phyloP scores from a whole-genome alignment of 306 rosid species.

The Prunus mira region DNA sequence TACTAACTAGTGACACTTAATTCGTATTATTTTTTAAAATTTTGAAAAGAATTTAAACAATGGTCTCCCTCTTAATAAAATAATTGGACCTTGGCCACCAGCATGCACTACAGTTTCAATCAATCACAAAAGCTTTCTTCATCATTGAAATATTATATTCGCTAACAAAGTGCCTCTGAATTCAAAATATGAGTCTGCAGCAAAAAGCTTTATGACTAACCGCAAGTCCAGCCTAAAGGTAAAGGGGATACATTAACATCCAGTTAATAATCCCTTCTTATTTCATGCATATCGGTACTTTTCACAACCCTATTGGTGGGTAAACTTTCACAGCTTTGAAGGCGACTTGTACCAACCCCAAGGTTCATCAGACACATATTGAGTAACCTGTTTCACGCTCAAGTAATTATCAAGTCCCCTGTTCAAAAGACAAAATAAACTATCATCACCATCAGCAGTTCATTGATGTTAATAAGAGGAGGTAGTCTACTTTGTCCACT shows the following conservation, averaged over 20 bases:
- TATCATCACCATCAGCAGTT: slow-evolving; percentile 12
- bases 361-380: slow-evolving; percentile 67
- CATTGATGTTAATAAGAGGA: background rate
- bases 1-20: too few relatives aligned
- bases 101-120: background rate
- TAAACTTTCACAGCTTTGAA: slow-evolving; percentile 58
- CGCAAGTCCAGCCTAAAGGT: background rate
- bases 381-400: slow-evolving; percentile 94
- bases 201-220: background rate
- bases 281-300: slow-evolving; percentile 2
- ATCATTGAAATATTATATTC: too few relatives aligned
- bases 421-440: slow-evolving; percentile 22
- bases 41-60: background rate
- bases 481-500: too few relatives aligned
- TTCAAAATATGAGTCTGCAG: background rate
- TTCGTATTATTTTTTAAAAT: background rate
- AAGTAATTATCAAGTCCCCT: slow-evolving; percentile 94
- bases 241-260: background rate
- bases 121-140: too few relatives aligned
- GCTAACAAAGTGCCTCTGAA: background rate
- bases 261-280: slow-evolving; percentile 15
- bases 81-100: background rate
- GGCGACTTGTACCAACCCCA: slow-evolving; percentile 97
- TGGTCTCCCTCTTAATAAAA: background rate
- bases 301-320: background rate